Base-by-base conservation (phyloP, 495 filamentous ascomycete species). In the Penicillium odoratum region DNA sequence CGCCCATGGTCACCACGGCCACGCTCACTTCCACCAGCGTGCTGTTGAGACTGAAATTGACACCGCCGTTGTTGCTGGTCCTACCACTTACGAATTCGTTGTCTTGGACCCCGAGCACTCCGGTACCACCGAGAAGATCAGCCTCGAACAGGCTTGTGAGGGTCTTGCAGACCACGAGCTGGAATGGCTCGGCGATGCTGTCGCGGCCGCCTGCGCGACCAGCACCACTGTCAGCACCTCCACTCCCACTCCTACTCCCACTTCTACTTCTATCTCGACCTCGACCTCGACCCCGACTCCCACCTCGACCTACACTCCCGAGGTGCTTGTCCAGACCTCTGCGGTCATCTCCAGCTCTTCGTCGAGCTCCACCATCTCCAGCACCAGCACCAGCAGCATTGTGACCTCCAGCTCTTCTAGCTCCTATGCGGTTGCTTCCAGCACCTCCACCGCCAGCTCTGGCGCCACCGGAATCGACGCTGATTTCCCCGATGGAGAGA, bases 401-500 rank as follows among this genome's bases (percentile, higher is more conserved):
- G 48, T 58, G 15, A 58, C 63, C 9, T n/a, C 57, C 18, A 56
- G 44, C 51, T 53, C 55, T 26, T 60, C 66, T 26, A 60, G 57
- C 40, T 55, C 68, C n/a, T 56, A 55, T 31, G 46, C 60, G 8
- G 50, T 61, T 26, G 52, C 69, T 18, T 15, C 53, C 50, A 60
- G 36, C 57, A 57, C 61, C 45, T 42, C 61, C 34, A 42, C 43
- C 43, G 45, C 47, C 44, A 57, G 61, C 64, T 59, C 63, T 29
- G 55, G 58, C 47, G 83, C 78, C 55, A 79, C 67, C 1, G 88
- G 86, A 29, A 56, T 93, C 42, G 80, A 88, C 64, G 69, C 74
- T 7, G 77, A 86, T 5, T 98, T 98, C 82, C 91, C 90, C 10
- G 84, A 87, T 74, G 91, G 90, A 50, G 75, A 87, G 61, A 54